These are phyloP conservation scores for Flaveria bidentis DNA, from an alignment of 129 eudicot genomes.

Conservation along the genomic window DNA sequence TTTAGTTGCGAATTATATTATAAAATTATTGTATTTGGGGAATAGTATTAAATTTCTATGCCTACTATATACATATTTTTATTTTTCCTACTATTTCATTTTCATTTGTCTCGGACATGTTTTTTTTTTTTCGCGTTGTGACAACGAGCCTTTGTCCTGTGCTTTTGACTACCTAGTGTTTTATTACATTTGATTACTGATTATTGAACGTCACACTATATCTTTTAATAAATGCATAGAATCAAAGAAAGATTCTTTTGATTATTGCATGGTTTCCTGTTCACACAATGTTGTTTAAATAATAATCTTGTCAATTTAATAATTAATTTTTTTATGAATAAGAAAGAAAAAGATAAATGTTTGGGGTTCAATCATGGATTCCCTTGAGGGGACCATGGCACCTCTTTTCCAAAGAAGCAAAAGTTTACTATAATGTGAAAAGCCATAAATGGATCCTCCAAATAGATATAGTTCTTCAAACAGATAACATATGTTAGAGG, in stretches of 20 bases:
- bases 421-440: conserved; percentile 23
- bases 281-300: conserved; percentile 17
- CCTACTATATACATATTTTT: background rate
- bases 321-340: conserved; percentile 8
- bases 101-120: background rate
- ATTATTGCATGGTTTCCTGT: conserved; percentile 17
- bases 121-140: background rate
- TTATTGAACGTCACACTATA: background rate
- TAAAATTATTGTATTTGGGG: background rate
- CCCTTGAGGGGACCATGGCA: conserved; percentile 22
- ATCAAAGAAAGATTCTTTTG: conserved; percentile 13
- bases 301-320: conserved; percentile 1
- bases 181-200: background rate
- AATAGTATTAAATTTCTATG: background rate
- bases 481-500: conserved; percentile 3
- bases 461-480: conserved; percentile 17
- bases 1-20: background rate
- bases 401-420: conserved; percentile 24
- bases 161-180: background rate
- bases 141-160: background rate
- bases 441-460: conserved; percentile 27
- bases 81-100: background rate
- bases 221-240: background rate
- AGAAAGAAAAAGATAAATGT: background rate
- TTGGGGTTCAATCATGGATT: conserved; percentile 24